Evolutionary conservation across 306 rosid genomes (phyloP).

Genomic region (Prunus salicina): DNA sequence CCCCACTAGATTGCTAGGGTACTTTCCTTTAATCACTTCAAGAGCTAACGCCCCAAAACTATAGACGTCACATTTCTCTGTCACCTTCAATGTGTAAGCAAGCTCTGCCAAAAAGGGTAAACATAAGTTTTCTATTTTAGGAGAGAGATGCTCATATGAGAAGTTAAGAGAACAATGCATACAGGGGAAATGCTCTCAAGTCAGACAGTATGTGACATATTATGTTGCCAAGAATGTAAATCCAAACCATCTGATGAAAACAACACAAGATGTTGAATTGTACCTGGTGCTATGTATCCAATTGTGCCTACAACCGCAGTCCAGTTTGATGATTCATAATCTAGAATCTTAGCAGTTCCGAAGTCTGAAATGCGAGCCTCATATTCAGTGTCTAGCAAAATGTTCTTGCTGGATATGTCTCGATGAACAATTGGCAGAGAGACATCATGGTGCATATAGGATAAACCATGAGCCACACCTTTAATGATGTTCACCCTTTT

Average conservation of each 20-base stretch:
- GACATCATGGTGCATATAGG: too few species aligned
- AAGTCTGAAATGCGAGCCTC: constrained; percentile 25
- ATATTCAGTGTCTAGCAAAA: too few species aligned
- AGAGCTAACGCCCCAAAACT: constrained; percentile 27
- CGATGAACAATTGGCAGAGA: too few species aligned
- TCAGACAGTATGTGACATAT: too few species aligned
- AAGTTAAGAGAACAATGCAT: too few species aligned
- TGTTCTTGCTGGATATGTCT: too few species aligned
- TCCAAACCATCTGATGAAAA: not conserved
- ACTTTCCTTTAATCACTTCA: constrained; percentile 29
- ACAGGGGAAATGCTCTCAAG: too few species aligned
- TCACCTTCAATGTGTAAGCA: constrained; percentile 33
- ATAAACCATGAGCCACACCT: constrained; percentile 21
- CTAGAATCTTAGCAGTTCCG: constrained; percentile 24
- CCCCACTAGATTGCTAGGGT: constrained; percentile 18
- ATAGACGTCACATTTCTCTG: constrained; percentile 31
- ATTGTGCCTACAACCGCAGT: constrained; percentile 32
- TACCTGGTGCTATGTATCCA: constrained; percentile 42
- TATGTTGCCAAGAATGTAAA: not conserved
- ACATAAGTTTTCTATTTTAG: too few species aligned
- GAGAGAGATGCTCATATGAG: too few species aligned
- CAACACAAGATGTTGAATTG: too few species aligned
- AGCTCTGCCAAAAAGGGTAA: constrained; percentile 22
- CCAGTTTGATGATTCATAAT: constrained; percentile 20
- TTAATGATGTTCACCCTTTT: constrained; percentile 20